These are phyloP conservation scores for Pulveroboletus sp. DNA, from an alignment of 768 basidiomycete genomes.

Conservation along the genomic window DNA sequence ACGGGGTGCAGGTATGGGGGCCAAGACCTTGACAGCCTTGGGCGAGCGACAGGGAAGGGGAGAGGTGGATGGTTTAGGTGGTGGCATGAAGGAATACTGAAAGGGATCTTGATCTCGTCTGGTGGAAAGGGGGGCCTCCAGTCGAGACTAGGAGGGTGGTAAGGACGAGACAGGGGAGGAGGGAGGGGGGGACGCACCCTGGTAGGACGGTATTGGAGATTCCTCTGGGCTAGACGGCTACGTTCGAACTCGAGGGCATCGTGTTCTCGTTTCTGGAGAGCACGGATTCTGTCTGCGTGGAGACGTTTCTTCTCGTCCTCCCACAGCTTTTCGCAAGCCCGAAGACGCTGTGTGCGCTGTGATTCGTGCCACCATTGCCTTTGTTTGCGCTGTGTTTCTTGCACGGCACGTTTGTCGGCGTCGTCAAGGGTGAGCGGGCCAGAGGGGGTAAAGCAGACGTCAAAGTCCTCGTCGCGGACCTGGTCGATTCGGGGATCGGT, in stretches of 20 bases:
- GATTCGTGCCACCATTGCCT: constrained; percentile 31
- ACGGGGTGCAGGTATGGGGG: constrained; percentile 9
- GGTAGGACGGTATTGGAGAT: constrained; percentile 8
- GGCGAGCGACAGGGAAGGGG: constrained; percentile 19
- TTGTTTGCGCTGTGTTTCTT: constrained; percentile 33
- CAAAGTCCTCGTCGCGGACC: constrained; percentile 49
- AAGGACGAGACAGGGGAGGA: background rate
- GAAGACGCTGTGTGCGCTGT: constrained; percentile 38
- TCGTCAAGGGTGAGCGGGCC: constrained; percentile 40
- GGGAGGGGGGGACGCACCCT: constrained; percentile 15
- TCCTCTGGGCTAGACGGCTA: constrained; percentile 16
- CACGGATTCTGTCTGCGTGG: constrained; percentile 35
- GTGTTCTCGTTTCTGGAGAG: constrained; percentile 32
- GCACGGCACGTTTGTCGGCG: constrained; percentile 35
- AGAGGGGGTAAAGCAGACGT: constrained; percentile 34
- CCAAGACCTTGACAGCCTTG: constrained; percentile 3
- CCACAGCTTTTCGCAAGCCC: constrained; percentile 46
- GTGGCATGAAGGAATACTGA: constrained; percentile 33
- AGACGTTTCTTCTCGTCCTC: constrained; percentile 42
- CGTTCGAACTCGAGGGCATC: constrained; percentile 26
- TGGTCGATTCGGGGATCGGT: constrained; percentile 60
- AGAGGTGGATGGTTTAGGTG: constrained; percentile 17
- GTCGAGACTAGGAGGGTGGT: constrained; percentile 14
- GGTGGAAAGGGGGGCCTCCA: constrained; percentile 2
- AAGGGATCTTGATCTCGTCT: constrained; percentile 25